Base-by-base conservation (phyloP, 371 early-diverging fungal genomes). In the Blakeslea trispora region DNA sequence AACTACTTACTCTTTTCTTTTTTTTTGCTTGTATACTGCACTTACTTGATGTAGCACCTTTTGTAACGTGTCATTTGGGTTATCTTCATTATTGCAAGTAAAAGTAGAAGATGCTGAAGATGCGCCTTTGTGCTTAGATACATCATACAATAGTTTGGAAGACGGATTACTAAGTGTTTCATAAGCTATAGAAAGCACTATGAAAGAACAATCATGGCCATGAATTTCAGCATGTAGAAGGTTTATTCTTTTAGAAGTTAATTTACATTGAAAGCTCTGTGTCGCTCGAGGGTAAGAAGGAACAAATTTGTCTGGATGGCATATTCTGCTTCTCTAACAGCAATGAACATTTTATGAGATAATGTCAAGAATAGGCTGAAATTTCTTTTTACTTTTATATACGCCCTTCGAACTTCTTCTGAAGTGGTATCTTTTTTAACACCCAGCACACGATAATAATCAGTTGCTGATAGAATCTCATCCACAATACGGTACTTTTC, bases 81-180 rank as follows among this genome's bases (percentile, higher is more conserved):
- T 57, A 24, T 44, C 69, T 42, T 62, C 64, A 28, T 61, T 69
- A 35, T 51, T 44, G 45, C 54, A 54, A 17, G 46, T 74, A 61
- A 50, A 72, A 51, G 21, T 69, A 46, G 68, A 68, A 51, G 55
- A 63, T 54, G 64, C 68, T 50, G 45, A 64, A 0, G 74, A 41
- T 11, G 71, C 58, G 7, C 74, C 75, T 43, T 59, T 59, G 18
- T 60, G 63, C 45, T 80, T 75, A 11, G 79, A 74, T 31, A 79
- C 61, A 61, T 86, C 86, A 54, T 86, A 86, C 40, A 77, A 69
- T 34, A 82, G 61, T 53, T 78, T 69, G 1, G 78, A 61, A 13
- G 80, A 71, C 13, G 86, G 79, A 57, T 86, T 80, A 40, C 74
- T 81, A 9, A 86, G 64, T 5, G 86, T 86, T 55, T 86, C 84